phyloP scores from a whole-genome alignment of 148 eudicot species.

The Vaccinium vitisidaea region DNA sequence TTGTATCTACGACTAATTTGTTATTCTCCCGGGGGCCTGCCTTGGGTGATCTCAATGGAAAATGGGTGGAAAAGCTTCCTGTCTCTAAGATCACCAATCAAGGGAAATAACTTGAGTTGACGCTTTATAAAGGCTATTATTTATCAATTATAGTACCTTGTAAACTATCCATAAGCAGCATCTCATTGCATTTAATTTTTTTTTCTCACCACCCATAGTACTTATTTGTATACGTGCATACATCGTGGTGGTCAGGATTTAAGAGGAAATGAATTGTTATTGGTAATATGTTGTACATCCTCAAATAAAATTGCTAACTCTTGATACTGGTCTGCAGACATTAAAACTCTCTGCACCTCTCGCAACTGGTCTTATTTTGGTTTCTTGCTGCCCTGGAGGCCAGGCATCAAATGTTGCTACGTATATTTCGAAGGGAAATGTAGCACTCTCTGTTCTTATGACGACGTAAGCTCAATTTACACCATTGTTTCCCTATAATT shows the following conservation, averaged over 20 bases:
- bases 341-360: constrained; percentile 94
- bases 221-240: not conserved
- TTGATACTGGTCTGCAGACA: constrained; percentile 45
- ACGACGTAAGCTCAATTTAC: constrained; percentile 75
- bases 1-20: not conserved
- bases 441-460: constrained; percentile 99
- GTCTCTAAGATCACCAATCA: not conserved
- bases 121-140: not conserved
- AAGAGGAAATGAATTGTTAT: constrained; percentile 10
- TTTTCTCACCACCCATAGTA: not conserved
- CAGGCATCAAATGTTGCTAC: constrained; percentile 99
- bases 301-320: constrained; percentile 18
- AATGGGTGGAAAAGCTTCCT: constrained; percentile 11
- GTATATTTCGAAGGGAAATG: constrained; percentile 95
- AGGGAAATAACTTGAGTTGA: not conserved
- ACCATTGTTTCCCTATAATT: not conserved
- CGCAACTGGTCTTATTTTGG: constrained; percentile 97
- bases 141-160: not conserved
- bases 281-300: not conserved
- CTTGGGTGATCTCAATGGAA: not conserved
- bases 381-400: constrained; percentile 99
- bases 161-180: not conserved
- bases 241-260: not conserved
- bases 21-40: not conserved
- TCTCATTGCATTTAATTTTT: not conserved